Evolutionary conservation across 176 grass and related monocot genomes (phyloP), one percentile per base, ranked within the genome.

Genomic region (Zoysia japonica): DNA sequence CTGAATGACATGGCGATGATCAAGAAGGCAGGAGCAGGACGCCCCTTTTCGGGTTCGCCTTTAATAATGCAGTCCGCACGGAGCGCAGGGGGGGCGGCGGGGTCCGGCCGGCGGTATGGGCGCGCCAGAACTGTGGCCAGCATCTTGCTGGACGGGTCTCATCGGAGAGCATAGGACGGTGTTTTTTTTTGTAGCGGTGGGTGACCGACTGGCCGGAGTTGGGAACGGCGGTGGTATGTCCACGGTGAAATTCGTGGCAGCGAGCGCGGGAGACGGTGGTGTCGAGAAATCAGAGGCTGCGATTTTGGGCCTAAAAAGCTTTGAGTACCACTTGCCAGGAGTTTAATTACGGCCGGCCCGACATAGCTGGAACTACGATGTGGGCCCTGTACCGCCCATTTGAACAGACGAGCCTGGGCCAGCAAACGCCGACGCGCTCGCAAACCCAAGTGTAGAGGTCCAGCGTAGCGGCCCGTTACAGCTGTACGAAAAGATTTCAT

Each of bases 1-100:
- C 74, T 64, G 44, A 76, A 62, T 62, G 3, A 59, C 2, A 76
- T 48, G 59, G 57, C 44, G 44, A 63, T 49, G 74, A 9, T 12
- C 20, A 5, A 20, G 56, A 8, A 61, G 9, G 59, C 28, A 61
- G 19, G 14, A 16, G 44, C 74, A 63, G 74, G 74, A 10, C 10
- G 19, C 46, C 35, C 1, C 59, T 74, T 10, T 7, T 1, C 13
- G 0, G 49, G 38, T 40, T 72, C n/a, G 70, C 49, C 42, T 44
- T 45, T 44, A 35, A 28, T 48, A 71, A 51, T 71, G 20, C 68
- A 50, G 68, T 19, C 15, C 47, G 68, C 47, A 71, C 47, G 47
- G 47, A 2, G 47, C 11, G 47, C 67, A 70, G 45, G 47, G 15
- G 9, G 9, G 44, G 5, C 44, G 44, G 11, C 8, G 14, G 20